These are phyloP conservation scores for Phytophthora fragariae DNA, from an alignment of 352 stramenopile genomes.

Conservation along the genomic window DNA sequence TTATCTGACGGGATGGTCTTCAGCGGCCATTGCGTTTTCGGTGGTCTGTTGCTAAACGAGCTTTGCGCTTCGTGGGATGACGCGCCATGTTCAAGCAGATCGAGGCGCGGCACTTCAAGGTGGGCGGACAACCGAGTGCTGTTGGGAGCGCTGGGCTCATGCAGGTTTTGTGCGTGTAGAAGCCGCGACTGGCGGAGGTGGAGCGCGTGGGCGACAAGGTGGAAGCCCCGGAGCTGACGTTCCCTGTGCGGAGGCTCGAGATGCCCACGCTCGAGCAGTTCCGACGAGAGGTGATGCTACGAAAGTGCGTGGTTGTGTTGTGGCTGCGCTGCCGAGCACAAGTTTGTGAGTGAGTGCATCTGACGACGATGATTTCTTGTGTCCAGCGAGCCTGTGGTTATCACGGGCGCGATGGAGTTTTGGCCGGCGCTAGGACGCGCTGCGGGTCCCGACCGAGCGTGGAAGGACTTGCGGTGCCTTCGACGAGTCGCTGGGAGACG, in stretches of 20 bases:
- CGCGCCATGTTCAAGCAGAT: slow-evolving; percentile 17
- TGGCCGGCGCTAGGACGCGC: slow-evolving; percentile 76
- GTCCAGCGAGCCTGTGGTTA: slow-evolving; percentile 69
- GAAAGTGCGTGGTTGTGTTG: slow-evolving; percentile 44
- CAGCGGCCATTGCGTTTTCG: slow-evolving; percentile 33
- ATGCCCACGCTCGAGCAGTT: slow-evolving; percentile 75
- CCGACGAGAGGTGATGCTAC: slow-evolving; percentile 56
- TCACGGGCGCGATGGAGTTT: slow-evolving; percentile 81
- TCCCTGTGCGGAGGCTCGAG: slow-evolving; percentile 50
- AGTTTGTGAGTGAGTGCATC: neutral
- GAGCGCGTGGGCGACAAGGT: slow-evolving; percentile 3
- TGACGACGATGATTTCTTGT: slow-evolving; percentile 1
- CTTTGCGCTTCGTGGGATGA: slow-evolving; percentile 38
- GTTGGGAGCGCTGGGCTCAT: slow-evolving; percentile 4
- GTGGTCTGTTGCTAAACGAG: slow-evolving; percentile 20
- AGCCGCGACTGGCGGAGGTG: slow-evolving; percentile 16
- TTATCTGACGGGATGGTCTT: slow-evolving; percentile 12
- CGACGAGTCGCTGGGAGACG: slow-evolving; percentile 71
- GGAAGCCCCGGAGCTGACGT: slow-evolving; percentile 29
- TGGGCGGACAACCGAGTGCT: slow-evolving; percentile 4
- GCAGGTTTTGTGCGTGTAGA: slow-evolving; percentile 23
- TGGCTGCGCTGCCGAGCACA: too few relatives aligned
- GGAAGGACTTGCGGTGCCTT: slow-evolving; percentile 76
- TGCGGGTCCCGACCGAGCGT: slow-evolving; percentile 44
- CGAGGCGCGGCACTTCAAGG: slow-evolving; percentile 30